Evolutionary conservation across 2,329 filamentous ascomycete genomes (phyloP).

Genomic region (Fusarium udum): DNA sequence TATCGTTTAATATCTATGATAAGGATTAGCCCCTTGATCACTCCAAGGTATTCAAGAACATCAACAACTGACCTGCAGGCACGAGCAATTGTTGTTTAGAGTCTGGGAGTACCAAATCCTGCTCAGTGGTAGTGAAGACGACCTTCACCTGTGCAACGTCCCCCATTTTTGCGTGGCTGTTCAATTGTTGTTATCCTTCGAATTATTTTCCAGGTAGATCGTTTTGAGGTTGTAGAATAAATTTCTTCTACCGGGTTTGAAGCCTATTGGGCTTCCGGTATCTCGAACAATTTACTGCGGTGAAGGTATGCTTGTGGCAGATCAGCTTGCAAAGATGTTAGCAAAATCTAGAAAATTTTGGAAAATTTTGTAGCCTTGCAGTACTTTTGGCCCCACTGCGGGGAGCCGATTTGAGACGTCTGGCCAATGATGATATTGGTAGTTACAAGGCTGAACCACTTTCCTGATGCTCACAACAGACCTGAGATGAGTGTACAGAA

Average conservation of each 20-base stretch:
- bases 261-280: slow-evolving; percentile 27
- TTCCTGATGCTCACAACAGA: background rate
- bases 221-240: background rate
- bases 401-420: background rate
- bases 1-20: slow-evolving; percentile 72
- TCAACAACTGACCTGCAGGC: slow-evolving; percentile 59
- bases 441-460: slow-evolving; percentile 34
- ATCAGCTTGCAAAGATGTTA: slow-evolving; percentile 25
- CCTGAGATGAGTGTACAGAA: background rate
- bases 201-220: background rate
- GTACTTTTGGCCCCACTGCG: slow-evolving; percentile 32
- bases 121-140: slow-evolving; percentile 71
- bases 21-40: background rate
- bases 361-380: slow-evolving; percentile 43
- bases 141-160: slow-evolving; percentile 69
- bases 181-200: background rate
- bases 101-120: slow-evolving; percentile 70
- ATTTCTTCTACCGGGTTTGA: slow-evolving; percentile 4
- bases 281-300: slow-evolving; percentile 15
- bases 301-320: slow-evolving; percentile 6
- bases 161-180: slow-evolving; percentile 46
- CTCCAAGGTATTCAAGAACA: background rate
- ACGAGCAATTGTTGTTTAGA: slow-evolving; percentile 70
- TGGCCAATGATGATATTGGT: slow-evolving; percentile 2
- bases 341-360: slow-evolving; percentile 40